Conservation (phyloP, 108 stramenopile genomes). For the Hondaea fermentalgiana region DNA sequence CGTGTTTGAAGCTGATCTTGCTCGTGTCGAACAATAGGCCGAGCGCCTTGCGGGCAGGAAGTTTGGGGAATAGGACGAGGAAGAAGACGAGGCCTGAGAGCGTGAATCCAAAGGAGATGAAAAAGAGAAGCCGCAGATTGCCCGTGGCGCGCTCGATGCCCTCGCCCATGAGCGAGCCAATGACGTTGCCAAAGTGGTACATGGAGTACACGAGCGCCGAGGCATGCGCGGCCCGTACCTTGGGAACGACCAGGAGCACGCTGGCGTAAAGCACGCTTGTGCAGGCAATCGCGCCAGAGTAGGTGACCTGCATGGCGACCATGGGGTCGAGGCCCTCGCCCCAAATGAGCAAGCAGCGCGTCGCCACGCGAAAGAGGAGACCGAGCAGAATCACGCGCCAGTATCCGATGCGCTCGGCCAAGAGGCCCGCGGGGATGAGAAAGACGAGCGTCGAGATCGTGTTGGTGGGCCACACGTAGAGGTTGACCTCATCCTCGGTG, state of each 20-base stretch:
- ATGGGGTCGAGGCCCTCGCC: neutral
- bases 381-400: neutral
- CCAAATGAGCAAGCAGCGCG: neutral
- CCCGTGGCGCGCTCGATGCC: neutral
- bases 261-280: neutral
- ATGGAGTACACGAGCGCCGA: neutral
- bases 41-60: neutral
- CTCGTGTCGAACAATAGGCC: neutral
- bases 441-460: neutral
- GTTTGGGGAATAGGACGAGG: neutral
- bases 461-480: neutral
- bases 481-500: neutral
- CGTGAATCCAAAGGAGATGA: neutral
- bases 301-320: constrained; percentile 16
- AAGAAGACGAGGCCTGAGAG: neutral
- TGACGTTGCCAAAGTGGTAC: constrained; percentile 11
- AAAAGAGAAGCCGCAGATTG: neutral
- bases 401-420: constrained; percentile 3
- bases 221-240: neutral
- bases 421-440: neutral
- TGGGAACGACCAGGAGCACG: neutral
- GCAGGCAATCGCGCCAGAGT: neutral
- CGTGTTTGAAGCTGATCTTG: neutral
- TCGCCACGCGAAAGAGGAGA: neutral
- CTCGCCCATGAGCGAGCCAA: neutral